Base-by-base conservation (phyloP, 805 yeast species). In the Starmerella etchellsii region DNA sequence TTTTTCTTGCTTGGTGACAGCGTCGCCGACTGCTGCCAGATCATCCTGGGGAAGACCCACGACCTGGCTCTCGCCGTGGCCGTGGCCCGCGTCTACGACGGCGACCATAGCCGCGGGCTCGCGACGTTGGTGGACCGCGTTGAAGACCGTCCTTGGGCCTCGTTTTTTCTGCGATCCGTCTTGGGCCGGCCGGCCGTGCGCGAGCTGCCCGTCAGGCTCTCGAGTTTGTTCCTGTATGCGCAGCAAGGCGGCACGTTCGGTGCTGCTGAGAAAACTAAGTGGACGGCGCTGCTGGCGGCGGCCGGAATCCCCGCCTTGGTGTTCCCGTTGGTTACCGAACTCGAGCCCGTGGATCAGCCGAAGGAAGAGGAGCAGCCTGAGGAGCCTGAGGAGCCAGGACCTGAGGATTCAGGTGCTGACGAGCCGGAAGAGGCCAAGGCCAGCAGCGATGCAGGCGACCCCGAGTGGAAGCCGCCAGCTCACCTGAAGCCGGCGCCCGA, bases 1-100 rank as follows among this genome's bases (percentile, higher is more conserved):
- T 87, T 91, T 57, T 88, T 88, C 59, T 59, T 88, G 27, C 65
- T 88, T 11, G 95, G 81, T 0, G 85, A 70, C 37, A 66, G 85
- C 1, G 60, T 83, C 13, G 71, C 71, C 40, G 97, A 91, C 61
- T 76, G 85, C 44, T 80, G 80, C 23, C 76, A 71, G 55, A 88
- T 85, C 0, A 56, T 88, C 18, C 68, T 79, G 29, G 73, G 67
- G 36, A 78, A 85, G 54, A 58, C 83, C 34, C 56, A 70, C 2
- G 94, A 88, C 55, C 44, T 76, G 3, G 74, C 76, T 36, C 64
- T 91, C 36, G 95, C 96, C 0, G 63, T 88, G 29, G 81, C 81
- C 0, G 76, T 88, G 23, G 79, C 94, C 4, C 70, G 95, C 35
- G 72, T 81, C 4, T 81, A 78, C 56, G 81, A 76, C 48, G 72